Base-by-base conservation (phyloP, 768 basidiomycete species). In the Sistotremastrum niveocremeum region DNA sequence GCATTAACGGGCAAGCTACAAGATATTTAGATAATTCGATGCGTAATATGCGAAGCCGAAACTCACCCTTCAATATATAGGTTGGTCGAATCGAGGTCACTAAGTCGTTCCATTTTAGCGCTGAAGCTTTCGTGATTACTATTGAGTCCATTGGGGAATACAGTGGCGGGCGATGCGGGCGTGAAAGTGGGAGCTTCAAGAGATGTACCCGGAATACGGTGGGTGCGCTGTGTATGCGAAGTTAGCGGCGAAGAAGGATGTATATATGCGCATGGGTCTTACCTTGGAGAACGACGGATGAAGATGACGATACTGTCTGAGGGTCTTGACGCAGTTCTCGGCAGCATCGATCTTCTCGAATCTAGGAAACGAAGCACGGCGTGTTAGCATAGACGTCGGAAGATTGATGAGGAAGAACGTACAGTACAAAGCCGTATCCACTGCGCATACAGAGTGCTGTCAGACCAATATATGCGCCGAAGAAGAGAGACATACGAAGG, bases 241-340 rank as follows among this genome's bases (percentile, higher is more conserved):
- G 69, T 70, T 72, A 47, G 34, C 45, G 37, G 28, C 35, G 45
- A 7, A 37, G 34, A n/a, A 42, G 31, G 29, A 40, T 42, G 7
- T 47, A 49, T 35, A 39, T 29, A 28, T 29, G 34, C 12, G 34
- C 36, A 47, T 33, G 10, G 20, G 37, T 53, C 59, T 4, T 47
- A 81, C 86, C 73, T 89, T 88, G 46, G 87, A 87, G 56, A 86
- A 87, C 2, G 85, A 85, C 1, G 86, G 87, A 56, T 90, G 86
- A 37, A 89, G 63, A 57, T 88, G 84, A 39, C 82, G 70, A 52
- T 80, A 81, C 52, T 74, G 73, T 49, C 83, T 67, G 41, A 90
- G 66, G 1, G 76, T 66, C 9, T 76, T 66, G 44, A 90, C 87
- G 51, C 87, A 90, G 50, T 69, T 72, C 54, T 81, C 79, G 0